Base-by-base conservation (phyloP, 495 filamentous ascomycete species). In the Penicillium bovifimosum region DNA sequence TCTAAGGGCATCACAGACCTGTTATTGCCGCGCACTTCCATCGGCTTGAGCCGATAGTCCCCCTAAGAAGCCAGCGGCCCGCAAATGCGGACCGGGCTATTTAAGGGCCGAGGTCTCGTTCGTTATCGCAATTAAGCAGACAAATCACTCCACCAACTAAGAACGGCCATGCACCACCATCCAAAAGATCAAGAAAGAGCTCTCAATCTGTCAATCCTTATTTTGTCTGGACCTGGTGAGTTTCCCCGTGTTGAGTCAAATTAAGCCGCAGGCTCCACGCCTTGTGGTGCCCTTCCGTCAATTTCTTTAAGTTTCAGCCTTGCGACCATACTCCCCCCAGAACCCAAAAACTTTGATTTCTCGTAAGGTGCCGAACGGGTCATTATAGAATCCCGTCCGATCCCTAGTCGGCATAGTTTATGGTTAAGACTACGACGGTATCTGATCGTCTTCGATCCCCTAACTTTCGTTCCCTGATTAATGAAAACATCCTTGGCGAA, bases 331-430 rank as follows among this genome's bases (percentile, higher is more conserved):
- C 80, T 83, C 79, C 80, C 80, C 80, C 80, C 76, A 79, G 80
- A 83, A 80, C 79, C 80, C 79, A 85, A 83, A 84, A 73, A 84
- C 79, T 84, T 83, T 86, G 78, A 83, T 86, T 84, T 84, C 78
- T 83, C 76, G 79, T 81, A 84, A 84, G 79, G 78, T 83, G 76
- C 78, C 77, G 79, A 84, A 77, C 75, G 76, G 77, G 79, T 82
- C 79, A 83, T 80, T 73, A 81, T 80, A 76, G 72, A 78, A 83
- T 81, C 78, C 77, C 79, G 76, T 76, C 80, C 79, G 77, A 85
- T 84, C 80, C 78, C 79, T 83, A 82, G 80, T 83, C 76, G 79
- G 79, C 78, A 83, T 83, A 82, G 79, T 83, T 83, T 83, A 83
- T 82, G 77, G 79, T 84, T 84, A 85, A 84, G 79, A 83, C 81